Percentiles rank a stretch among this genome's conserved stretches.
These are phyloP conservation scores for Wickerhamomyces mucosus DNA, from an alignment of 805 yeast species.

Conservation along the genomic window DNA sequence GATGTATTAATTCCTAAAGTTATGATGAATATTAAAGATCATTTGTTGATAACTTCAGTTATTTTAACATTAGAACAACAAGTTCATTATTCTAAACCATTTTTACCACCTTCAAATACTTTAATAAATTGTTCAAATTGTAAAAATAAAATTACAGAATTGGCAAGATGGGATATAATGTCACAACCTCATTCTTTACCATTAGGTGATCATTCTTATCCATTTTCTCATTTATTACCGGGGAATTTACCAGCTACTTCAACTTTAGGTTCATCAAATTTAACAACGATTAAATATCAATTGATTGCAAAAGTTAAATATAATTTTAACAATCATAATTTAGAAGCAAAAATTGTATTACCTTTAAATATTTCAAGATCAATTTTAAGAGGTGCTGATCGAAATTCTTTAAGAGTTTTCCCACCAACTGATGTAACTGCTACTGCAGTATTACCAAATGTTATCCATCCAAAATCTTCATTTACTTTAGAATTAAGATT, in stretches of 20 bases:
- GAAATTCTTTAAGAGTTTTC: constrained; percentile 81
- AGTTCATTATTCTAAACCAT: constrained; percentile 57
- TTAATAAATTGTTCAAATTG: constrained; percentile 53
- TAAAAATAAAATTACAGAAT: constrained; percentile 39
- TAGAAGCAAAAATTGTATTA: constrained; percentile 35
- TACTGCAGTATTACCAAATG: constrained; percentile 79
- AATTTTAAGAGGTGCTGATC: constrained; percentile 70
- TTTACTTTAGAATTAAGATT: constrained; percentile 77
- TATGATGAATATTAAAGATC: constrained; percentile 26
- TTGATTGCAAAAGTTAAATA: constrained; percentile 51
- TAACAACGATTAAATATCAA: constrained; percentile 58
- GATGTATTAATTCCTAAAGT: not conserved
- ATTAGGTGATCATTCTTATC: constrained; percentile 74
- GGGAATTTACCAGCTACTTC: constrained; percentile 81
- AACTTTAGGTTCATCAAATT: constrained; percentile 41
- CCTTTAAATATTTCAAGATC: constrained; percentile 74
- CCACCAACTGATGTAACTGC: constrained; percentile 94
- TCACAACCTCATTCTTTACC: constrained; percentile 47
- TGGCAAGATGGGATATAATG: constrained; percentile 87
- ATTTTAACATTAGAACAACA: constrained; percentile 65
- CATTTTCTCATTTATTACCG: constrained; percentile 82
- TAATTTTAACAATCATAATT: constrained; percentile 26
- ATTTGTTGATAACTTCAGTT: constrained; percentile 46
- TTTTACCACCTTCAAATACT: constrained; percentile 40
- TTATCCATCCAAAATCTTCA: constrained; percentile 77